These are phyloP conservation scores for Beta vulgaris DNA, from an alignment of 148 eudicot genomes.

Conservation along the genomic window DNA sequence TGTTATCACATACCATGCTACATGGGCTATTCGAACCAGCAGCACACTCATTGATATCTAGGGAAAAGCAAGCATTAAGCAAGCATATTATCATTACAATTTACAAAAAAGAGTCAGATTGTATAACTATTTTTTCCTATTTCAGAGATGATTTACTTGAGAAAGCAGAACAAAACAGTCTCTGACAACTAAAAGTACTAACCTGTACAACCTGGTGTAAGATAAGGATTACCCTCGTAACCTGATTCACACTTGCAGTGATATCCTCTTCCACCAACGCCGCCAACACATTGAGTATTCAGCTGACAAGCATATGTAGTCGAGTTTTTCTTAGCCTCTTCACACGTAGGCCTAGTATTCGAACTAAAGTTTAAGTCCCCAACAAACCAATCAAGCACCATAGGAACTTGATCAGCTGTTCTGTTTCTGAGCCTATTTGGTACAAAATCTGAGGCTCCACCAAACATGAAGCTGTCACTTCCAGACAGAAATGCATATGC, in stretches of 20 bases:
- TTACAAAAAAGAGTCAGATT: background rate
- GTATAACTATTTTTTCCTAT: too few species aligned
- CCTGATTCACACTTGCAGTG: constrained; percentile 35
- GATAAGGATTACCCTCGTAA: constrained; percentile 46
- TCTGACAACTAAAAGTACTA: background rate
- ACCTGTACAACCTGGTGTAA: constrained; percentile 35
- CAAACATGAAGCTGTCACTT: constrained; percentile 5
- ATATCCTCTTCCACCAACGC: constrained; percentile 31
- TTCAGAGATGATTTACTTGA: background rate
- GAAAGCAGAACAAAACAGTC: background rate
- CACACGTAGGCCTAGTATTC: constrained; percentile 6
- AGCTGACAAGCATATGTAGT: constrained; percentile 28
- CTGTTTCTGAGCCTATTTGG: background rate
- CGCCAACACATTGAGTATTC: constrained; percentile 34
- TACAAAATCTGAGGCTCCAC: constrained; percentile 15
- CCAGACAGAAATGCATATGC: constrained; percentile 14
- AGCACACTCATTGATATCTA: constrained; percentile 39
- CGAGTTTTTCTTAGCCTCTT: constrained; percentile 19
- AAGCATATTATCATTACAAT: background rate
- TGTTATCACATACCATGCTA: constrained; percentile 26
- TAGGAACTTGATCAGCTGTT: constrained; percentile 13
- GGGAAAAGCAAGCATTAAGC: background rate
- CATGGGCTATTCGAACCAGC: constrained; percentile 27
- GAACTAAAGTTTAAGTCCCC: background rate
- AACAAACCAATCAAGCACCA: constrained; percentile 24